A percentile compares a stretch with the other conserved stretches of the same genome.
phyloP scores from a whole-genome alignment of 2,329 filamentous ascomycete species.

The Trichophaea hybrida region DNA sequence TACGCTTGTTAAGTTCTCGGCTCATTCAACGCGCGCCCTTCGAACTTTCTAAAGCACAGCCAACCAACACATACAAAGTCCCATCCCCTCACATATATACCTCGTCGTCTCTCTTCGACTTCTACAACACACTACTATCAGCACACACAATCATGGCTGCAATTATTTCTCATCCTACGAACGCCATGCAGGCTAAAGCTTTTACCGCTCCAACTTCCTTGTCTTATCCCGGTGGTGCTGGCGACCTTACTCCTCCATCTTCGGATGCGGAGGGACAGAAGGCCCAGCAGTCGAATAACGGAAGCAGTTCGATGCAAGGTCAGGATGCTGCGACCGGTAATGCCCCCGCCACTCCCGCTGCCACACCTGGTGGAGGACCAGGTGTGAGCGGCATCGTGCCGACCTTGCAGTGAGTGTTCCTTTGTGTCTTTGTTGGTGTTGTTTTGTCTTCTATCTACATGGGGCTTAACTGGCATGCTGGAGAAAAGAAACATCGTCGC shows the following conservation, averaged over 20 bases:
- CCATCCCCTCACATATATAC: conserved; percentile 22
- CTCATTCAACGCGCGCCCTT: not conserved
- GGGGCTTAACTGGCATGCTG: conserved; percentile 37
- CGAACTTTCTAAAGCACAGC: conserved; percentile 45
- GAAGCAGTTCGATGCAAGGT: conserved; percentile 41
- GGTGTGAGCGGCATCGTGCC: conserved; percentile 81
- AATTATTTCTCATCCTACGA: conserved; percentile 85
- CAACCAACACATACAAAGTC: conserved; percentile 28
- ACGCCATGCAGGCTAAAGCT: conserved; percentile 82
- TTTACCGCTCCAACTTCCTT: conserved; percentile 87
- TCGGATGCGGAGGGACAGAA: conserved; percentile 51
- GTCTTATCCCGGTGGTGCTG: conserved; percentile 74
- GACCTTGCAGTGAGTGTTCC: conserved; percentile 85
- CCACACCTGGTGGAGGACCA: conserved; percentile 70
- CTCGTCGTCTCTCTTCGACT: conserved; percentile 25
- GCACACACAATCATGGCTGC: conserved; percentile 30
- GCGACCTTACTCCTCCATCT: conserved; percentile 67
- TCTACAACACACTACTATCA: not conserved
- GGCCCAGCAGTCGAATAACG: conserved; percentile 38
- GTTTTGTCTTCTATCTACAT: conserved; percentile 34
- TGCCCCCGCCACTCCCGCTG: conserved; percentile 58
- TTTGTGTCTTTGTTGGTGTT: conserved; percentile 28
- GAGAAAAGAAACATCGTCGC: conserved; percentile 87
- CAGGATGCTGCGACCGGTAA: conserved; percentile 62
- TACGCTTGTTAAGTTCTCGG: not conserved